These are phyloP conservation scores for Phalaenopsis hybrid DNA, from an alignment of 116 monocot genomes.

Conservation along the genomic window DNA sequence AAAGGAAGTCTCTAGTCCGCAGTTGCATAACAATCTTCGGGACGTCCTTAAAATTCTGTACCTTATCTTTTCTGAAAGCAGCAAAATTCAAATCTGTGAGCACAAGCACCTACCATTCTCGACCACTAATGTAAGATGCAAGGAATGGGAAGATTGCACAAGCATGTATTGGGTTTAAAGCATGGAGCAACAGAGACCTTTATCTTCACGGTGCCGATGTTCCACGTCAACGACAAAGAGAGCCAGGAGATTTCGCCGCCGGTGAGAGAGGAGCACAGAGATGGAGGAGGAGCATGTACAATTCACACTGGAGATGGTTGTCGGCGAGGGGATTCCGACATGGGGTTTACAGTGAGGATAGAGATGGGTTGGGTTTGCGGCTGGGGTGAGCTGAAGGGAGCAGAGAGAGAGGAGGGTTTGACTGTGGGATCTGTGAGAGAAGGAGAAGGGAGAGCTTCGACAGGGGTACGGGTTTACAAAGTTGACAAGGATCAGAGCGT, in stretches of 20 bases:
- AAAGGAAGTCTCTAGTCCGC: too few species aligned
- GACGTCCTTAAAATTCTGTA: too few species aligned
- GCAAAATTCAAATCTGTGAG: too few species aligned
- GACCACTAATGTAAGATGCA: too few species aligned
- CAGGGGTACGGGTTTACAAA: conserved; percentile 93
- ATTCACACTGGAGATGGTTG: too few species aligned
- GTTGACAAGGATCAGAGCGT: conserved; percentile 63
- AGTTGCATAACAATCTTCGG: too few species aligned
- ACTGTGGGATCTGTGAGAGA: conserved; percentile 68
- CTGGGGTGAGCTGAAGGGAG: conserved; percentile 9
- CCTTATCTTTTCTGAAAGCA: too few species aligned
- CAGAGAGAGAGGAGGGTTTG: conserved; percentile 49
- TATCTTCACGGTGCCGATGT: conserved; percentile 88
- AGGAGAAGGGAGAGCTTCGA: conserved; percentile 61
- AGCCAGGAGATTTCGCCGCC: conserved; percentile 38
- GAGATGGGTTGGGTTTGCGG: too few species aligned
- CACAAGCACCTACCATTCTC: too few species aligned
- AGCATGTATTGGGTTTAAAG: too few species aligned
- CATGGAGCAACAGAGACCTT: conserved; percentile 34
- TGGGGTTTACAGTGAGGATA: too few species aligned
- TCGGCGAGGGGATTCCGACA: conserved; percentile 18
- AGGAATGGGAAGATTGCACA: too few species aligned
- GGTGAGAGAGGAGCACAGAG: conserved; percentile 62
- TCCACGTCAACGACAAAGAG: conserved; percentile 75
- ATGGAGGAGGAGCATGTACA: conserved; percentile 33